Conservation (phyloP, 202 grass and related monocot species). For the Carex sylvatica region DNA sequence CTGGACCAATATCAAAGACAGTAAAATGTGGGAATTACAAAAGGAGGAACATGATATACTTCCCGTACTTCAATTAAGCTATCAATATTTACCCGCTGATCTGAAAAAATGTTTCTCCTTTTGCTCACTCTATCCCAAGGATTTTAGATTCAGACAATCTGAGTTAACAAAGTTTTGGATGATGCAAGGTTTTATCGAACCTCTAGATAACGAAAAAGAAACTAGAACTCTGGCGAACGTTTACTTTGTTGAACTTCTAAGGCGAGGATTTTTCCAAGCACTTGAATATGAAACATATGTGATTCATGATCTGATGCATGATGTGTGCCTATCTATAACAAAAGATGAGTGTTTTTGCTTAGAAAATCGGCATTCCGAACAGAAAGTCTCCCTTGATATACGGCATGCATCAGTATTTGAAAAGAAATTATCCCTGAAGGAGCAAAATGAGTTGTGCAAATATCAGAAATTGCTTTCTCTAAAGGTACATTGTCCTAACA, state of each 20-base stretch:
- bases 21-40: conserved; percentile 14
- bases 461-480: too few species aligned
- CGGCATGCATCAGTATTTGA: too few species aligned
- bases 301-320: too few species aligned
- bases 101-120: conserved; percentile 13
- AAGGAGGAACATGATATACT: not conserved
- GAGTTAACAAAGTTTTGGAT: conserved; percentile 24
- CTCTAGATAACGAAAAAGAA: not conserved
- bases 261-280: not conserved
- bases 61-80: conserved; percentile 27
- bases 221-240: not conserved
- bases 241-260: not conserved
- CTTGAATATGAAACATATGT: too few species aligned
- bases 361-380: too few species aligned
- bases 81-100: conserved; percentile 18
- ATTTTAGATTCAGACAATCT: not conserved
- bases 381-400: too few species aligned
- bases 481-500: too few species aligned
- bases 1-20: not conserved
- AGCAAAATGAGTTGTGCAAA: too few species aligned
- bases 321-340: too few species aligned
- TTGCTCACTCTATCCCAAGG: conserved; percentile 20
- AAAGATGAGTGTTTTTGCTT: too few species aligned
- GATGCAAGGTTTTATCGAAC: conserved; percentile 5
- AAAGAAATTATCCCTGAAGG: too few species aligned